Evolutionary conservation across 305 asterid species (phyloP).

Genomic region (Fraxinus sp.): DNA sequence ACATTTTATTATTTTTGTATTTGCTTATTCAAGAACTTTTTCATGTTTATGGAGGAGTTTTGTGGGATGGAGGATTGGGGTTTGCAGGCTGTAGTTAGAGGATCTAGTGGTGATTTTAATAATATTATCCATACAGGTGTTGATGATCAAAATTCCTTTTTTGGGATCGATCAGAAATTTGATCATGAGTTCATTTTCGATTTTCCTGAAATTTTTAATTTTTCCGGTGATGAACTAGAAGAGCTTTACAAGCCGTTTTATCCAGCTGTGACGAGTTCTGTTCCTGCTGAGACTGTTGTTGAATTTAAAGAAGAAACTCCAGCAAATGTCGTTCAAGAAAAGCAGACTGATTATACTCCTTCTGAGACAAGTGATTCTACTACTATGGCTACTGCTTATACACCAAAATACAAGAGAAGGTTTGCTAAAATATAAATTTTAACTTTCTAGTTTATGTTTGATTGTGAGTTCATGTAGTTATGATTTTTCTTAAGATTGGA

Average conservation of each 20-base stretch:
- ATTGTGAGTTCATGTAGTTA: neutral
- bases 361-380: slow-evolving; percentile 26
- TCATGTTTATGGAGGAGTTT: slow-evolving; percentile 31
- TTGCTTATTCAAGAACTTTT: neutral
- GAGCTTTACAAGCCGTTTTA: slow-evolving; percentile 76
- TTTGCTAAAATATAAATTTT: slow-evolving; percentile 16
- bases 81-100: slow-evolving; percentile 67
- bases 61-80: slow-evolving; percentile 65
- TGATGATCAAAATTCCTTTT: slow-evolving; percentile 19
- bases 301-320: slow-evolving; percentile 28
- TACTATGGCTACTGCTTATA: slow-evolving; percentile 26
- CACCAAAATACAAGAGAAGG: slow-evolving; percentile 81
- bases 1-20: neutral
- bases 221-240: slow-evolving; percentile 49
- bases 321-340: slow-evolving; percentile 22
- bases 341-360: slow-evolving; percentile 16
- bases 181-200: slow-evolving; percentile 23
- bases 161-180: slow-evolving; percentile 12
- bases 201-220: slow-evolving; percentile 33
- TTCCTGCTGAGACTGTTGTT: slow-evolving; percentile 18
- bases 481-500: neutral
- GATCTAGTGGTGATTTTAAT: slow-evolving; percentile 40
- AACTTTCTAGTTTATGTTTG: neutral
- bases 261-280: slow-evolving; percentile 16
- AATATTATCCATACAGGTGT: slow-evolving; percentile 21